Evolutionary conservation across 2,329 filamentous ascomycete species (phyloP), one percentile per base, ranked within the genome.

Genomic region (Scytalidium lignicola): DNA sequence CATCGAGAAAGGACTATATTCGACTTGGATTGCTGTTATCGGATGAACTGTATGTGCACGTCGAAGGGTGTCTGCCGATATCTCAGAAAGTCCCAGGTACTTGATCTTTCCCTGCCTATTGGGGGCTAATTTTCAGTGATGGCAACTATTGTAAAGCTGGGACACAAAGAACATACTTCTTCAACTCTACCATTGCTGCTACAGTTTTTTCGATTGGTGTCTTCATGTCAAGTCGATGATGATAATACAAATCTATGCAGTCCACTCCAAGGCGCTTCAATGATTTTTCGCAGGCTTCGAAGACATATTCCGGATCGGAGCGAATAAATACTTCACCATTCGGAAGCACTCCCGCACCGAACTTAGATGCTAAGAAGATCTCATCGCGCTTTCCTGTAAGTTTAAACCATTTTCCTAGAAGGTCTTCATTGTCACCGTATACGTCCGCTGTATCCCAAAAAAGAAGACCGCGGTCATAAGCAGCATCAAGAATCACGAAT

Each of bases 1-100:
- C 26, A 84, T 70, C 2, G 70, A 64, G 60, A 75, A 81, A 0
- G 73, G 73, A 18, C 65, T 73, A 63, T 78, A 80, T 58, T 82
- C 77, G 37, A 80, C 67, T 58, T 82, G 76, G 3, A 77, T 66
- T 2, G 75, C 74, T 2, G 70, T 60, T 51, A 82, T 69, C 23
- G 70, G 75, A 46, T 70, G 68, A n/a, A 82, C 62, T 41, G 71
- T 71, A 56, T 66, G 63, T 9, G 75, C 78, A 3, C 78, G 72
- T 10, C 74, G 72, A 37, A 83, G 66, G 0, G 76, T 75, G 1
- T 65, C 61, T 2, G 74, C 70, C 6, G 71, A 72, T 51, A 73
- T 66, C 55, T 82, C 78, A 2, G 70, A 77, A 4, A 84, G 59
- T 12, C 80, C 80, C 6, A 84, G 63, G 60, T 80, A 67, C 49